phyloP scores from a whole-genome alignment of 495 filamentous ascomycete species.

The Extremus antarcticus region DNA sequence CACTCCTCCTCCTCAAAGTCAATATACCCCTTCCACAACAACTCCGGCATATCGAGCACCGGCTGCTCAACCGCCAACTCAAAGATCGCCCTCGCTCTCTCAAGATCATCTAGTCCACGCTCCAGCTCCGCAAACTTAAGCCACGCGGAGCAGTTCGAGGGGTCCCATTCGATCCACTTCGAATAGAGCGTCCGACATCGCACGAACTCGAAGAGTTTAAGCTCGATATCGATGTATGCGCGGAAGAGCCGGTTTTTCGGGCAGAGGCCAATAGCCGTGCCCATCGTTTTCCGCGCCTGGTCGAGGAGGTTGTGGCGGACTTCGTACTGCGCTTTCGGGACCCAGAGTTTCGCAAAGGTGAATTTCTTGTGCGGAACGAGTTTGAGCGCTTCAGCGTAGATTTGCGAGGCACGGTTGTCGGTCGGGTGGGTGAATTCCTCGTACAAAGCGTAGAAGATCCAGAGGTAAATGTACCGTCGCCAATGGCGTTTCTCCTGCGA shows the following conservation, averaged over 20 bases:
- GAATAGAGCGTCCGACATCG: slow-evolving; percentile 85
- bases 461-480: slow-evolving; percentile 94
- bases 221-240: slow-evolving; percentile 83
- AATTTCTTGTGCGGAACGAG: slow-evolving; percentile 93
- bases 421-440: slow-evolving; percentile 82
- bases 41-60: slow-evolving; percentile 90
- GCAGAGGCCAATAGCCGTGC: slow-evolving; percentile 82
- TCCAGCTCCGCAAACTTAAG: slow-evolving; percentile 91
- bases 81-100: slow-evolving; percentile 80
- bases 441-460: slow-evolving; percentile 94
- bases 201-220: slow-evolving; percentile 82
- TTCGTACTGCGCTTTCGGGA: slow-evolving; percentile 87
- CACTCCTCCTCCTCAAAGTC: slow-evolving; percentile 94
- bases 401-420: slow-evolving; percentile 67
- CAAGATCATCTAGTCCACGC: slow-evolving; percentile 75
- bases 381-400: slow-evolving; percentile 79
- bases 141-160: slow-evolving; percentile 84
- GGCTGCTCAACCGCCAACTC: slow-evolving; percentile 80
- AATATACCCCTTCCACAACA: slow-evolving; percentile 95
- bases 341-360: slow-evolving; percentile 94
- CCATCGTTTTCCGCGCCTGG: slow-evolving; percentile 74
- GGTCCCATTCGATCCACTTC: slow-evolving; percentile 85
- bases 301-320: slow-evolving; percentile 73
- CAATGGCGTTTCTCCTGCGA: slow-evolving; percentile 96
- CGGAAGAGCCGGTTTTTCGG: slow-evolving; percentile 93